Conservation (phyloP, 2,329 filamentous ascomycete genomes). For the Beauveria australis region DNA sequence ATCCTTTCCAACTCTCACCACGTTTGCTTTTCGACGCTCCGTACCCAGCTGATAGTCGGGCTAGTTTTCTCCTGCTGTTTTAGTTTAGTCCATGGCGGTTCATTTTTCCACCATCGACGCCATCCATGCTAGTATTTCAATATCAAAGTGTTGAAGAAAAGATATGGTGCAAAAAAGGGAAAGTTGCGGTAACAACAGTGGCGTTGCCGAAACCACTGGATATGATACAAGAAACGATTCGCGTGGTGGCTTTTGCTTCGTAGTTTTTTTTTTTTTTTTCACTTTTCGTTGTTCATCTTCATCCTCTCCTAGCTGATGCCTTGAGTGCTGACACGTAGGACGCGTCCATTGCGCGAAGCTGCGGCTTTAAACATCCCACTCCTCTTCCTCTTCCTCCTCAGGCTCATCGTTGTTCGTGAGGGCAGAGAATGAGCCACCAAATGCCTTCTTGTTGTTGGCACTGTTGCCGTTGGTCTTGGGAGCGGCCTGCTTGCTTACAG, state of each 20-base stretch:
- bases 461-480: conserved; percentile 1
- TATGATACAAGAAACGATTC: conserved; percentile 10
- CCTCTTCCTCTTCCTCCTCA: conserved; percentile 35
- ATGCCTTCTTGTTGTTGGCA: conserved; percentile 19
- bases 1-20: neutral
- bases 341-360: neutral
- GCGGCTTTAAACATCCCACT: conserved; percentile 44
- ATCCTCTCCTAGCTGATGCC: neutral
- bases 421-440: conserved; percentile 40
- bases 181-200: neutral
- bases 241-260: neutral
- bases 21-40: neutral
- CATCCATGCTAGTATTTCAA: conserved; percentile 4
- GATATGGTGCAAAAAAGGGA: neutral
- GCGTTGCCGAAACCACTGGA: neutral
- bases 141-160: neutral
- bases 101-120: conserved; percentile 1
- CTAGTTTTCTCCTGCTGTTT: neutral
- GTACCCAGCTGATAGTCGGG: neutral
- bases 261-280: neutral
- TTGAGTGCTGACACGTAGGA: neutral
- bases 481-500: neutral
- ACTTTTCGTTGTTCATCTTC: neutral
- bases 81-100: neutral
- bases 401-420: conserved; percentile 35